Conservation (phyloP, 257 asterid genomes). For the Solanum corneliomulleri region DNA sequence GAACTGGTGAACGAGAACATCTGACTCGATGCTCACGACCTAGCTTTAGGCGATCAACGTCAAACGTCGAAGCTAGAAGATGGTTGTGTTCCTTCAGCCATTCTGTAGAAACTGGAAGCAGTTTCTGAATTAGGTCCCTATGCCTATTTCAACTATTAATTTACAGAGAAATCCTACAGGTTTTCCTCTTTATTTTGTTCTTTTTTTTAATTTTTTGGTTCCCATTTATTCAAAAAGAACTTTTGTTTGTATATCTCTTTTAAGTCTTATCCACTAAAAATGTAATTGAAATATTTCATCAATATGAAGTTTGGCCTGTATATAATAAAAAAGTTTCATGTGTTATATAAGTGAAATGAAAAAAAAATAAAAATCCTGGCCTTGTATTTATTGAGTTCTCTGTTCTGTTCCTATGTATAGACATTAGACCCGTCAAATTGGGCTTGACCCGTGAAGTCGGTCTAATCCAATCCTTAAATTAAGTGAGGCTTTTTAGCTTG, state of each 20-base stretch:
- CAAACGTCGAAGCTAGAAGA: conserved; percentile 44
- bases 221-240: not conserved
- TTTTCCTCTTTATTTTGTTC: not conserved
- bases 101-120: conserved; percentile 39
- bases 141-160: not conserved
- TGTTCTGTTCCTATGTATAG: not conserved
- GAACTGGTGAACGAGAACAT: conserved; percentile 12
- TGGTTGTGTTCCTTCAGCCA: conserved; percentile 65
- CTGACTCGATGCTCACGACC: conserved; percentile 41
- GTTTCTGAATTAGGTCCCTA: conserved; percentile 19
- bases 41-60: conserved; percentile 39
- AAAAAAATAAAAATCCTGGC: not conserved
- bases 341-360: not conserved
- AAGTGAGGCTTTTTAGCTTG: too few relatives aligned
- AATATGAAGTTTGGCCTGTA: not conserved
- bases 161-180: not conserved
- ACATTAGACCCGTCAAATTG: too few relatives aligned
- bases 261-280: not conserved
- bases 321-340: not conserved
- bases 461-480: too few relatives aligned
- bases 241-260: not conserved
- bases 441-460: too few relatives aligned
- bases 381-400: not conserved
- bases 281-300: not conserved
- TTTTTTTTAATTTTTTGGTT: not conserved